A percentile compares a stretch with the other conserved stretches of the same genome.
Conservation (phyloP, 2,329 filamentous ascomycete genomes). For the Lecanosticta acicola region DNA sequence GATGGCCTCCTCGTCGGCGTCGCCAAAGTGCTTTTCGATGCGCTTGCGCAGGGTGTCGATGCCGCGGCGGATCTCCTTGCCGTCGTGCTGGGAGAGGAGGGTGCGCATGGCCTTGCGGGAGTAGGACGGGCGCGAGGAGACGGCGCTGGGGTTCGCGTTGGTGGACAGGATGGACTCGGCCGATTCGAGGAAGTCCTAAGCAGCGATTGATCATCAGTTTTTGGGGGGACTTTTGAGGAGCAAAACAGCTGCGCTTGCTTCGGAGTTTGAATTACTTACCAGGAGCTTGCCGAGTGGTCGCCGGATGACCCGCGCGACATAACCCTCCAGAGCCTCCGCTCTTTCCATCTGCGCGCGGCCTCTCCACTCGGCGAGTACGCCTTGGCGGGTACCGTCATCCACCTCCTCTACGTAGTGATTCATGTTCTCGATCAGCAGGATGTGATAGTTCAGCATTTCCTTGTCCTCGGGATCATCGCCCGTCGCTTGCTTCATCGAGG, state of each 20-base stretch:
- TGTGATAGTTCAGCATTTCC: conserved; percentile 94
- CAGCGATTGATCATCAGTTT: background rate
- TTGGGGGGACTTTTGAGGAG: too few relatives aligned
- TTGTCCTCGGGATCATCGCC: conserved; percentile 77
- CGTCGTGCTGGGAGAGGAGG: conserved; percentile 71
- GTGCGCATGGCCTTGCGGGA: conserved; percentile 80
- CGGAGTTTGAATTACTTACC: conserved; percentile 33
- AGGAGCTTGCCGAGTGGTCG: conserved; percentile 83
- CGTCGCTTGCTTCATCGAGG: conserved; percentile 46
- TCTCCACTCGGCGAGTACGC: conserved; percentile 77
- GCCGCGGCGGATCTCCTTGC: conserved; percentile 81
- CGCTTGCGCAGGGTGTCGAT: conserved; percentile 72
- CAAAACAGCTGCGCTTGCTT: too few relatives aligned
- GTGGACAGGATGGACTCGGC: conserved; percentile 65
- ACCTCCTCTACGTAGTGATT: conserved; percentile 94
- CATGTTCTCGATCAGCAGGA: conserved; percentile 97
- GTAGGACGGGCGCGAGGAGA: conserved; percentile 77
- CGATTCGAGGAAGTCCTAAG: conserved; percentile 76
- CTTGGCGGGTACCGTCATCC: conserved; percentile 58
- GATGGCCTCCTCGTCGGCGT: conserved; percentile 68
- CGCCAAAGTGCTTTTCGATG: conserved; percentile 95
- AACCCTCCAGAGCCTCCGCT: conserved; percentile 78
- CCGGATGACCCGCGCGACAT: conserved; percentile 81
- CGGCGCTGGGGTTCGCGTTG: conserved; percentile 48
- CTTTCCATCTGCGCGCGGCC: conserved; percentile 72